phyloP scores from a whole-genome alignment of 345 rosid genomes.

The Hirschfeldia incana region DNA sequence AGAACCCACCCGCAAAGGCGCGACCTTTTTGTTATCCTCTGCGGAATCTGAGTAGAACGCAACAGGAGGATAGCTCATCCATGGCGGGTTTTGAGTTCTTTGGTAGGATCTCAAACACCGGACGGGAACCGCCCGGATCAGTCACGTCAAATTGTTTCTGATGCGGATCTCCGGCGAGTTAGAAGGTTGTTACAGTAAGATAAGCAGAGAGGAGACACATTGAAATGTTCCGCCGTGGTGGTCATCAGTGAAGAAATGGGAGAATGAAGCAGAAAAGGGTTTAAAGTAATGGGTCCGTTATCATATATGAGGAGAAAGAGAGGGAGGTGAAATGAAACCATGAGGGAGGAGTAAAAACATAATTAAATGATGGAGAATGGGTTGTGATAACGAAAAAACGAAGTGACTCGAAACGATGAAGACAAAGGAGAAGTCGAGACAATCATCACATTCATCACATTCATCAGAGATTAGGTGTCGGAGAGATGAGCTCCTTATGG shows the following conservation, averaged over 20 bases:
- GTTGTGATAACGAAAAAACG: too few species aligned
- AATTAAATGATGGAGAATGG: too few species aligned
- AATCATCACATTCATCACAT: too few species aligned
- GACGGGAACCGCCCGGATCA: constrained; percentile 21
- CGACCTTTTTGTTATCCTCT: constrained; percentile 51
- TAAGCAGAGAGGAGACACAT: neutral
- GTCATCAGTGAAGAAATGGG: constrained; percentile 9
- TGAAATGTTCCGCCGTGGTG: constrained; percentile 8
- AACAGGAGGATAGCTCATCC: too few species aligned
- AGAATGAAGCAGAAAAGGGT: constrained; percentile 8
- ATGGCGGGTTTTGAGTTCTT: too few species aligned
- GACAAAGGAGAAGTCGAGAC: too few species aligned
- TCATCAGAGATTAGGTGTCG: too few species aligned
- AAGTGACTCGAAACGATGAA: too few species aligned
- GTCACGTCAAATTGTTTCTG: constrained; percentile 28
- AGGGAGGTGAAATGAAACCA: too few species aligned
- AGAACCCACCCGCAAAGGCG: constrained; percentile 15
- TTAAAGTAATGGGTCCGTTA: constrained; percentile 13
- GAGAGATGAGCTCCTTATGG: too few species aligned
- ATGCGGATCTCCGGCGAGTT: constrained; percentile 1
- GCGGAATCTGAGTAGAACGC: constrained; percentile 37
- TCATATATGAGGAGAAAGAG: too few species aligned
- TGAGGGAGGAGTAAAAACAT: too few species aligned
- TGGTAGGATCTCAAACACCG: constrained; percentile 22
- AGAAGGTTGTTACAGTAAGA: neutral